A percentile compares a stretch with the other conserved stretches of the same genome.
Conservation (phyloP, 208 protist species). For the Sergeia podlipaevii region DNA sequence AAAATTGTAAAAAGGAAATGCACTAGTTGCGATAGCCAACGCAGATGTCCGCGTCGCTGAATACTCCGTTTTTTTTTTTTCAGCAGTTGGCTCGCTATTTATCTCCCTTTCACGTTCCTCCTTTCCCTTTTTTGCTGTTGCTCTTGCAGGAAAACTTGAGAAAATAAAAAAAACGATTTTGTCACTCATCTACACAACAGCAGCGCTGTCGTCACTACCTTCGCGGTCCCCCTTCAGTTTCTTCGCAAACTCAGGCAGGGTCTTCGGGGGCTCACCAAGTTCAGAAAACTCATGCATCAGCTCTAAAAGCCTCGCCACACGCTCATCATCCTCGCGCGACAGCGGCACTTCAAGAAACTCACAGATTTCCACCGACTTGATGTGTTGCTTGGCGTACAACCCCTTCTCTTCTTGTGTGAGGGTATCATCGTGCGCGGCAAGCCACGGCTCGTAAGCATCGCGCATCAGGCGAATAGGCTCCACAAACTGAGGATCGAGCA, state of each 20-base stretch:
- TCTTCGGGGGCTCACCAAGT: constrained; percentile 50
- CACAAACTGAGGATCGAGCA: constrained; percentile 54
- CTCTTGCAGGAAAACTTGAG: too few relatives aligned
- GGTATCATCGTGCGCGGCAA: constrained; percentile 27
- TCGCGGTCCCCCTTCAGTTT: background rate
- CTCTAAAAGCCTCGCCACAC: constrained; percentile 40
- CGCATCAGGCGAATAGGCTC: constrained; percentile 60
- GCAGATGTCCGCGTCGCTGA: too few relatives aligned
- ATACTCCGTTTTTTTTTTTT: too few relatives aligned
- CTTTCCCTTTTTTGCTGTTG: too few relatives aligned
- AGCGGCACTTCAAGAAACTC: constrained; percentile 43
- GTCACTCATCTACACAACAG: background rate
- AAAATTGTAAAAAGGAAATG: too few relatives aligned
- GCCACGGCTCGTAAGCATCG: constrained; percentile 51
- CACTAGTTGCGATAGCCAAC: too few relatives aligned
- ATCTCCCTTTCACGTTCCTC: too few relatives aligned
- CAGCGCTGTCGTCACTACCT: too few relatives aligned
- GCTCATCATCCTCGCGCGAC: constrained; percentile 34
- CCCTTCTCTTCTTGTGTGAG: constrained; percentile 38
- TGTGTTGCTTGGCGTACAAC: constrained; percentile 45
- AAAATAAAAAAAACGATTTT: constrained; percentile 3
- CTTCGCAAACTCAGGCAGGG: constrained; percentile 25
- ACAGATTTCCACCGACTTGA: constrained; percentile 50
- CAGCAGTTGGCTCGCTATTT: too few relatives aligned
- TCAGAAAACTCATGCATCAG: constrained; percentile 70